Evolutionary conservation across 2,329 filamentous ascomycete genomes (phyloP).

Genomic region (Escovopsis sp.): DNA sequence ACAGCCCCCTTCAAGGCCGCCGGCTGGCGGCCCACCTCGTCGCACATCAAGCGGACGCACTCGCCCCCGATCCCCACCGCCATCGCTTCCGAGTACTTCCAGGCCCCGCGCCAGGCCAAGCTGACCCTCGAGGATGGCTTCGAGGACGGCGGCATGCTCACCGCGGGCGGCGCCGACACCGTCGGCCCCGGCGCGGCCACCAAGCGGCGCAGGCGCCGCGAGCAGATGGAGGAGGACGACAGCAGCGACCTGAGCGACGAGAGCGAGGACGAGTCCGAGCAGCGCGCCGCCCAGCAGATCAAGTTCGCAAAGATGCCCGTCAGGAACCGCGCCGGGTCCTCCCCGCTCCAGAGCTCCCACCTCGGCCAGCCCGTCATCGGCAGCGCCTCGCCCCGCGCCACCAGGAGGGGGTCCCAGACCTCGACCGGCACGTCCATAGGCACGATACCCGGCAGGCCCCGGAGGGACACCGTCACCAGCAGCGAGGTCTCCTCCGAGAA

Average conservation of each 20-base stretch:
- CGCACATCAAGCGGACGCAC: constrained; percentile 68
- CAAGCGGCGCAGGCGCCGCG: constrained; percentile 49
- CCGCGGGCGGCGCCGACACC: constrained; percentile 51
- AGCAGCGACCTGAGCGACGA: constrained; percentile 77
- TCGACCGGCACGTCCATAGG: constrained; percentile 56
- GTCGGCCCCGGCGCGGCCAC: constrained; percentile 52
- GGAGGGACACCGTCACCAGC: constrained; percentile 65
- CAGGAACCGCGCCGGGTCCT: constrained; percentile 72
- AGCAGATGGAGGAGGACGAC: constrained; percentile 72
- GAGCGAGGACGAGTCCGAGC: constrained; percentile 63
- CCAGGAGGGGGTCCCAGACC: constrained; percentile 54
- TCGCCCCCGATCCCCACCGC: constrained; percentile 76
- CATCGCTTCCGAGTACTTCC: constrained; percentile 72
- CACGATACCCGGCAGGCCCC: constrained; percentile 51
- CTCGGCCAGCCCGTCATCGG: constrained; percentile 34
- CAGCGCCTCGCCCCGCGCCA: constrained; percentile 32
- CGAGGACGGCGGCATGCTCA: constrained; percentile 59
- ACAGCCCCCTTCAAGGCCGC: constrained; percentile 70
- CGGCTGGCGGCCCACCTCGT: constrained; percentile 61
- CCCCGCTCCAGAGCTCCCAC: constrained; percentile 59
- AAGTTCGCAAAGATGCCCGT: constrained; percentile 95
- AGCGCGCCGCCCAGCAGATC: constrained; percentile 74
- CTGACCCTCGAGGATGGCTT: constrained; percentile 55
- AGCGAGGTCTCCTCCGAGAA: constrained; percentile 76
- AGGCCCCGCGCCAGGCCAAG: constrained; percentile 48